These are phyloP conservation scores for Parvularia atlantis DNA, from an alignment of 78 protist genomes.

Conservation along the genomic window DNA sequence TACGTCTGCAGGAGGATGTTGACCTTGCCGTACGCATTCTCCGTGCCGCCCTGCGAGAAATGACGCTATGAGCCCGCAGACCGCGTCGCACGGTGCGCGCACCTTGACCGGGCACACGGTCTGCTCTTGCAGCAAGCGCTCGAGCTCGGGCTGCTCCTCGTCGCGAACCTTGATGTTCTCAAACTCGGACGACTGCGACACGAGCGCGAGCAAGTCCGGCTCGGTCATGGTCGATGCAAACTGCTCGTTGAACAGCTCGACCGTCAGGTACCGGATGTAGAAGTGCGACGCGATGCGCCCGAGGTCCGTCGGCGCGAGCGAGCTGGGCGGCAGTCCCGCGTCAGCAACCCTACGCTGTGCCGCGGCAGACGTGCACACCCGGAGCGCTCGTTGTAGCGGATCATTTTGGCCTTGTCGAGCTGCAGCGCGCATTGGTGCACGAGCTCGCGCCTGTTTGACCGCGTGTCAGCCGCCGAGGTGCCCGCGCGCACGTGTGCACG, in stretches of 20 bases:
- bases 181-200: constrained; percentile 76
- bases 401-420: constrained; percentile 66
- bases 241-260: constrained; percentile 51
- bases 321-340: too few relatives aligned
- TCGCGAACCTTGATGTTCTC: constrained; percentile 65
- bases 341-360: too few relatives aligned
- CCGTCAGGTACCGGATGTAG: constrained; percentile 71
- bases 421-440: constrained; percentile 48
- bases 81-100: too few relatives aligned
- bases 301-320: constrained; percentile 48
- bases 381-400: constrained; percentile 63
- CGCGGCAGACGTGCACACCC: too few relatives aligned
- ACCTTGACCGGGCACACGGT: constrained; percentile 7
- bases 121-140: constrained; percentile 7
- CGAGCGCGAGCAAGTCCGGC: constrained; percentile 51
- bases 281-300: constrained; percentile 83
- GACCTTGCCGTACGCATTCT: constrained; percentile 38
- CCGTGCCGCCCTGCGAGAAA: not conserved
- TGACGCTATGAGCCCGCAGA: not conserved
- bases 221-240: constrained; percentile 34
- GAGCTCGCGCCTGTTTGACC: constrained; percentile 14
- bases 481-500: too few relatives aligned
- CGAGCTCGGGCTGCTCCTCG: constrained; percentile 80
- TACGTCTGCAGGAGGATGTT: constrained; percentile 76
- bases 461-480: too few relatives aligned